Evolutionary conservation across 805 yeast genomes (phyloP).

Genomic region (Kuraishia molischiana): DNA sequence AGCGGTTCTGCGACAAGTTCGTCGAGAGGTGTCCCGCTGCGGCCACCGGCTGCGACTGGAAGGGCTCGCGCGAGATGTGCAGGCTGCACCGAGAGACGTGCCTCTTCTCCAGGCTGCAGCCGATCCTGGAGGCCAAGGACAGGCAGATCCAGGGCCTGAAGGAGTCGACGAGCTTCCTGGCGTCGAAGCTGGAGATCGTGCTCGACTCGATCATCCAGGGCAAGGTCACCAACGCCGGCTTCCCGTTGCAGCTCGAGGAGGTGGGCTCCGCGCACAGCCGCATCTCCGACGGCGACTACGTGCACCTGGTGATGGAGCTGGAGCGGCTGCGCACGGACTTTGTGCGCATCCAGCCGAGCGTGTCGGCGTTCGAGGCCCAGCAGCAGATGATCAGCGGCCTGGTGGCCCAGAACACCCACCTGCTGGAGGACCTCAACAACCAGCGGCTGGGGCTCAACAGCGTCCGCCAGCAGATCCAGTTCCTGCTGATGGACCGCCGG

Average conservation of each 20-base stretch:
- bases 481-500: constrained; percentile 32
- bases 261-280: constrained; percentile 12
- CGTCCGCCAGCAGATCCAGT: constrained; percentile 41
- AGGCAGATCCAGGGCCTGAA: constrained; percentile 18
- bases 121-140: constrained; percentile 17
- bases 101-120: constrained; percentile 14
- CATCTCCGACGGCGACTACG: constrained; percentile 14
- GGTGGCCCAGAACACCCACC: constrained; percentile 16
- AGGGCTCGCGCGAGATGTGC: constrained; percentile 21
- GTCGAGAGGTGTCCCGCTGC: constrained; percentile 36
- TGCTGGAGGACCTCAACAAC: constrained; percentile 36
- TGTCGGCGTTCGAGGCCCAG: constrained; percentile 15
- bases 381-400: constrained; percentile 13
- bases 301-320: constrained; percentile 28
- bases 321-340: constrained; percentile 32
- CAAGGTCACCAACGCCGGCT: constrained; percentile 38
- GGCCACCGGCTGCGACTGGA: constrained; percentile 41
- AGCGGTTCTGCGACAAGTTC: constrained; percentile 28
- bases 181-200: constrained; percentile 32
- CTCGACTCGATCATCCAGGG: constrained; percentile 40
- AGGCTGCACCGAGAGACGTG: constrained; percentile 19
- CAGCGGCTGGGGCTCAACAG: constrained; percentile 35
- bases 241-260: constrained; percentile 36
- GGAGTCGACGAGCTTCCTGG: constrained; percentile 28
- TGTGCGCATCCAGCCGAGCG: constrained; percentile 18